These are phyloP conservation scores for Cercospora sesami DNA, from an alignment of 2,329 filamentous ascomycete genomes.

Conservation along the genomic window DNA sequence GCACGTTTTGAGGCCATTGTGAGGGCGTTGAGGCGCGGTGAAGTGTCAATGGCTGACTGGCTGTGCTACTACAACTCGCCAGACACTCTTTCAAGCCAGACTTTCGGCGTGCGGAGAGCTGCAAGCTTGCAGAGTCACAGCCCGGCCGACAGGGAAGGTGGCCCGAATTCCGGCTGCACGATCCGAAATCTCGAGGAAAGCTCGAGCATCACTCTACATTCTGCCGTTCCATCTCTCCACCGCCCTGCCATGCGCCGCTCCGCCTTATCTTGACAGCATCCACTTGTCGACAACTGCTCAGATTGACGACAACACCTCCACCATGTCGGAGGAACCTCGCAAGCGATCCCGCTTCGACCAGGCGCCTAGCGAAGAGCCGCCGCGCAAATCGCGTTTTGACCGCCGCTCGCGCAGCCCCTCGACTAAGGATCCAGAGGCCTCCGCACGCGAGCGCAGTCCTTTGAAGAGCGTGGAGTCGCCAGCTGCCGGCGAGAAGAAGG, in stretches of 20 bases:
- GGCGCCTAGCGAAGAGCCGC: conserved; percentile 75
- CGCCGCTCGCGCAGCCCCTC: conserved; percentile 69
- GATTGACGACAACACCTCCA: conserved; percentile 8
- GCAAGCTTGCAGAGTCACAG: conserved; percentile 4
- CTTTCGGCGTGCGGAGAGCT: background rate
- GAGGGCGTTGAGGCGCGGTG: background rate
- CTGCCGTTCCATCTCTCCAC: background rate
- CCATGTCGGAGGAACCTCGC: conserved; percentile 76
- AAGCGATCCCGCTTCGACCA: conserved; percentile 83
- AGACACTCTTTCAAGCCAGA: background rate
- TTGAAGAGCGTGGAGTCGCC: conserved; percentile 58
- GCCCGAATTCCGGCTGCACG: background rate
- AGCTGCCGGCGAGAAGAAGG: conserved; percentile 27
- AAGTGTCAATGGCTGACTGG: conserved; percentile 3
- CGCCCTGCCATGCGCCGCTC: background rate
- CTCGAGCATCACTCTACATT: conserved; percentile 3
- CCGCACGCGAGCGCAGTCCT: conserved; percentile 78
- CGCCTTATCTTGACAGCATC: background rate
- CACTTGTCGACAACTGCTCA: background rate
- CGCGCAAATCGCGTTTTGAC: conserved; percentile 74
- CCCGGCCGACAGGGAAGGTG: background rate
- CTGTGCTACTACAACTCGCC: background rate
- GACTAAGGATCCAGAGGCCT: conserved; percentile 61
- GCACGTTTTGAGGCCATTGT: conserved; percentile 41
- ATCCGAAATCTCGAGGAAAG: conserved; percentile 4